Evolutionary conservation across 1,139 yeast species (phyloP).

Genomic region (Yamadazyma kanchanaburiensis): DNA sequence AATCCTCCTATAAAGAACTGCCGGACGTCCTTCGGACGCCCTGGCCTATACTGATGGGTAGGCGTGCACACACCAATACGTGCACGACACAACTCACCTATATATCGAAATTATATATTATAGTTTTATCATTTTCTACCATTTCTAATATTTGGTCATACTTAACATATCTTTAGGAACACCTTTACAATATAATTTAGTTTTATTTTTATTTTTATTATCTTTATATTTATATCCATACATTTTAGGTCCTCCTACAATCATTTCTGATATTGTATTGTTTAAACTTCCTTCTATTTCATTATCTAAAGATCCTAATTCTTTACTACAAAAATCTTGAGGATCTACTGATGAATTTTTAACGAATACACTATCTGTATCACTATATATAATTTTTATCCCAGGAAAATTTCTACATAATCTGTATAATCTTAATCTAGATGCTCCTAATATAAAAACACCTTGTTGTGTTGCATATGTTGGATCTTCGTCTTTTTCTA

Average conservation of each 20-base stretch:
- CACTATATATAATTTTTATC: neutral
- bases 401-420: neutral
- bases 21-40: no score
- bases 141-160: neutral
- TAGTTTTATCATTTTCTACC: neutral
- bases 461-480: neutral
- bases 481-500: neutral
- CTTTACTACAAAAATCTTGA: neutral
- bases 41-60: no score
- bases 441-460: neutral
- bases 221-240: neutral
- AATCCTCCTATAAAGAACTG: no score
- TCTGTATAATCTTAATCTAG: neutral
- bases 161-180: neutral
- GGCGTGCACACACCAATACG: no score
- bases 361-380: neutral
- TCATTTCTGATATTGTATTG: neutral
- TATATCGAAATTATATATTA: neutral
- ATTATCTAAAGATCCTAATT: neutral
- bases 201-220: neutral
- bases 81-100: no score
- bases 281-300: neutral
- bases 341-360: neutral
- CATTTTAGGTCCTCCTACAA: neutral
- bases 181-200: neutral